Percentiles rank a stretch among this genome's conserved stretches.
phyloP scores from a whole-genome alignment of 805 yeast genomes.

The Kregervanrija pseudodelftensis region DNA sequence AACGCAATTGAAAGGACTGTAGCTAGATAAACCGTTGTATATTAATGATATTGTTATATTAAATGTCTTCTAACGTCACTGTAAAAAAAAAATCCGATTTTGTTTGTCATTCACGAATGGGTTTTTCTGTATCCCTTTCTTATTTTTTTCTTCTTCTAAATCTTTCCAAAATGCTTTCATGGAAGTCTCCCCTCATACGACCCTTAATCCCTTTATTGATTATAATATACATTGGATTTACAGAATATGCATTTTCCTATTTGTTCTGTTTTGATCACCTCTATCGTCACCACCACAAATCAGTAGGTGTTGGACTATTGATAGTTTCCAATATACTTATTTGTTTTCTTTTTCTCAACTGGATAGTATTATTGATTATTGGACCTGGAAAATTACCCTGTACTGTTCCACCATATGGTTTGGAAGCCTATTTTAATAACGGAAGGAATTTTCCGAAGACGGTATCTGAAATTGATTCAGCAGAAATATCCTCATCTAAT shows the following conservation, averaged over 20 bases:
- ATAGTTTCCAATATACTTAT: slow-evolving; percentile 26
- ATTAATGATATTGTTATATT: too few relatives aligned
- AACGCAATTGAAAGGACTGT: slow-evolving; percentile 26
- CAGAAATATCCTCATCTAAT: neutral
- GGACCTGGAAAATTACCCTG: slow-evolving; percentile 54
- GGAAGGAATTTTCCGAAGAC: slow-evolving; percentile 9
- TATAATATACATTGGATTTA: slow-evolving; percentile 18
- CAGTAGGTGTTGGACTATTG: slow-evolving; percentile 5
- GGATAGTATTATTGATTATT: slow-evolving; percentile 36
- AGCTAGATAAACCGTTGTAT: neutral
- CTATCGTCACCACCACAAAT: slow-evolving; percentile 33
- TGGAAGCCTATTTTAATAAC: slow-evolving; percentile 17
- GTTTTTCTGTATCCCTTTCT: too few relatives aligned
- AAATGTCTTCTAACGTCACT: too few relatives aligned
- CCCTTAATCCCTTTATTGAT: slow-evolving; percentile 11
- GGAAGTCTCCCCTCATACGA: slow-evolving; percentile 80
- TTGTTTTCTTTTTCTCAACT: slow-evolving; percentile 25
- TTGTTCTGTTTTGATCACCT: slow-evolving; percentile 20
- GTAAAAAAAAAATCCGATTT: too few relatives aligned
- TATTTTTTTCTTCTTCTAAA: too few relatives aligned
- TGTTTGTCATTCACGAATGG: too few relatives aligned
- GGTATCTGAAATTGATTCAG: slow-evolving; percentile 4
- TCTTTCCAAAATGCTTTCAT: slow-evolving; percentile 17
- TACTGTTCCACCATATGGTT: slow-evolving; percentile 30
- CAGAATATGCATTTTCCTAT: slow-evolving; percentile 24